Conservation (phyloP, 129 eudicot species). For the Helichrysum umbraculigerum region DNA sequence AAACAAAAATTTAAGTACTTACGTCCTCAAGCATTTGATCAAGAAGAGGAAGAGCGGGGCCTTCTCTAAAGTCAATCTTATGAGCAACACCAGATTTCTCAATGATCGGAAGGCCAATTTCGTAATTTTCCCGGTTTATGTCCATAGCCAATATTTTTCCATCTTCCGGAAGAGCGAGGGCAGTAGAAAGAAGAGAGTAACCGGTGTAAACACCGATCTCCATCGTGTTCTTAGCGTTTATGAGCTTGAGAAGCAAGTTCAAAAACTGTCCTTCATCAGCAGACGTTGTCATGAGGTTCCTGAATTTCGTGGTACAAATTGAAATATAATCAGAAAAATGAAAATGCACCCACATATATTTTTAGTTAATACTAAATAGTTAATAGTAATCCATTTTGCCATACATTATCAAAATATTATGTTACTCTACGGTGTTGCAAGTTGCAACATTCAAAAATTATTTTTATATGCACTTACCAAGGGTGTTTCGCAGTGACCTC, state of each 20-base stretch:
- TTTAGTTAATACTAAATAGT: too few species aligned
- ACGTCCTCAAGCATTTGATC: constrained; percentile 29
- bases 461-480: constrained; percentile 22
- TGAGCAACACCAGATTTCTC: constrained; percentile 29
- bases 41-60: constrained; percentile 29
- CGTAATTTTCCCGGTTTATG: constrained; percentile 22
- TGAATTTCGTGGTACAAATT: background rate
- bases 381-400: too few species aligned
- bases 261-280: constrained; percentile 65
- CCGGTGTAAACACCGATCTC: constrained; percentile 51
- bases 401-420: too few species aligned
- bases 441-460: constrained; percentile 7
- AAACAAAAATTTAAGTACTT: too few species aligned
- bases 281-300: constrained; percentile 60
- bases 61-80: constrained; percentile 29
- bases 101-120: constrained; percentile 27
- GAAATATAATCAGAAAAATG: constrained; percentile 12
- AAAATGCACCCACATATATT: constrained; percentile 12
- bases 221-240: constrained; percentile 46
- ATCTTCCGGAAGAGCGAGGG: constrained; percentile 50
- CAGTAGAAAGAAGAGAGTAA: constrained; percentile 53
- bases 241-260: constrained; percentile 44
- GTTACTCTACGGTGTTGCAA: too few species aligned
- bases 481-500: constrained; percentile 53
- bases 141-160: constrained; percentile 39